Evolutionary conservation across 2,329 filamentous ascomycete species (phyloP).

Genomic region (Conoideocrella luteorostrata): DNA sequence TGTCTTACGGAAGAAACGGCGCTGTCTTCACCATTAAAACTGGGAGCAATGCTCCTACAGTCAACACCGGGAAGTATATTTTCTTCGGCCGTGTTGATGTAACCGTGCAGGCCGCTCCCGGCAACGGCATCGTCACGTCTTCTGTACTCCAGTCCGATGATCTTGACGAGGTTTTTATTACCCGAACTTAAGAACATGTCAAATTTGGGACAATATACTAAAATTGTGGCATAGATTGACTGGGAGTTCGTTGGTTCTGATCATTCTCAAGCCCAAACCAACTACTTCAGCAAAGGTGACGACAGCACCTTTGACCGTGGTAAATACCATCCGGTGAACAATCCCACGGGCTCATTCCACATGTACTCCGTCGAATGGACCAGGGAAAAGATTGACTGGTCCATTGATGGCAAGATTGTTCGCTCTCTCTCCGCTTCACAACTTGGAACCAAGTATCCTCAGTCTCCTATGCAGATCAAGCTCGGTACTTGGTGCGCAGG

Average conservation of each 20-base stretch:
- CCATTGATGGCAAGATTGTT: conserved; percentile 53
- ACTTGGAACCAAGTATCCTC: conserved; percentile 54
- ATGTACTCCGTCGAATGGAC: conserved; percentile 67
- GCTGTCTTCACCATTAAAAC: conserved; percentile 61
- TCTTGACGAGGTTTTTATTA: conserved; percentile 54
- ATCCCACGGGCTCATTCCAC: conserved; percentile 47
- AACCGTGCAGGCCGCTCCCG: conserved; percentile 70
- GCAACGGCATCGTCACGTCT: conserved; percentile 82
- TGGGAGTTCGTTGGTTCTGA: conserved; percentile 76
- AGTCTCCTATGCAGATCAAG: conserved; percentile 67
- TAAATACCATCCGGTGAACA: conserved; percentile 49
- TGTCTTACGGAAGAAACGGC: conserved; percentile 43
- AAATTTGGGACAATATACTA: conserved; percentile 63
- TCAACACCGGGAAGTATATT: conserved; percentile 78
- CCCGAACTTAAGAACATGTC: conserved; percentile 95
- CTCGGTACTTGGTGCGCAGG: conserved; percentile 63
- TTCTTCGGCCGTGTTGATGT: conserved; percentile 91
- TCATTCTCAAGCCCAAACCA: conserved; percentile 63
- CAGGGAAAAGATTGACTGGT: conserved; percentile 55
- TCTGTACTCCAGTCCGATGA: conserved; percentile 84
- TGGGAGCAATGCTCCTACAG: conserved; percentile 61
- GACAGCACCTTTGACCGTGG: conserved; percentile 64
- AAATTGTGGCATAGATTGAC: conserved; percentile 53
- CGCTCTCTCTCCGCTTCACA: conserved; percentile 56
- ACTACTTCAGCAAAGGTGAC: conserved; percentile 77